A percentile compares a stretch with the other conserved stretches of the same genome.
Conservation (phyloP, 495 filamentous ascomycete genomes). For the Aspergillus biplanus region DNA sequence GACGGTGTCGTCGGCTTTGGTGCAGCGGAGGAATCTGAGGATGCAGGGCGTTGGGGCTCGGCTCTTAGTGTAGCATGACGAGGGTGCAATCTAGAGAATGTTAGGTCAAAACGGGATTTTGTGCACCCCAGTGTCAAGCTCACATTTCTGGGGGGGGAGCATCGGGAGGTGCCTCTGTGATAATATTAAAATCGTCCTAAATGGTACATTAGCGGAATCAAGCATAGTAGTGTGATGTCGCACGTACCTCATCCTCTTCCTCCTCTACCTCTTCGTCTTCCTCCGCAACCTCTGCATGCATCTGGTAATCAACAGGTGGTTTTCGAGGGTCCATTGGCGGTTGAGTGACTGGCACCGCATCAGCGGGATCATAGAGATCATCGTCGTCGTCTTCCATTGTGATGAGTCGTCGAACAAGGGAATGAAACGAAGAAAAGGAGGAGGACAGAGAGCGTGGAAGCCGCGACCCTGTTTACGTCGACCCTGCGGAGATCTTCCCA, state of each 20-base stretch:
- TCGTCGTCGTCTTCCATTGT: constrained; percentile 58
- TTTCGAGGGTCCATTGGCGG: constrained; percentile 31
- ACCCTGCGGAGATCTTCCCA: constrained; percentile 23
- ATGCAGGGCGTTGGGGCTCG: constrained; percentile 63
- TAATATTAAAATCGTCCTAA: constrained; percentile 88
- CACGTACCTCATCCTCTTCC: constrained; percentile 64
- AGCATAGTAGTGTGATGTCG: constrained; percentile 6
- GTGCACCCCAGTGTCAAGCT: constrained; percentile 13
- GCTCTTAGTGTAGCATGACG: constrained; percentile 57
- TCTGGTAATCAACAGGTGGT: constrained; percentile 30
- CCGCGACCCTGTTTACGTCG: constrained; percentile 23
- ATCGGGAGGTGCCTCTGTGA: constrained; percentile 81
- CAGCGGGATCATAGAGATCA: constrained; percentile 57
- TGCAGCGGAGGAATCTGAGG: constrained; percentile 48
- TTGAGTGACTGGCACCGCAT: constrained; percentile 39
- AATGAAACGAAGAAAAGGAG: constrained; percentile 23
- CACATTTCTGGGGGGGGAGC: constrained; percentile 68
- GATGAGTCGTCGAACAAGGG: constrained; percentile 23
- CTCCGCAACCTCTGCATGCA: constrained; percentile 61
- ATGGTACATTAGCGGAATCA: constrained; percentile 23
- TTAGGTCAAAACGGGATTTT: constrained; percentile 17
- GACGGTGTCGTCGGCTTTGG: constrained; percentile 39
- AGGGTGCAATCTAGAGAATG: constrained; percentile 38
- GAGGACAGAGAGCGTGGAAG: constrained; percentile 24
- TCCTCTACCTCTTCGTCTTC: constrained; percentile 78